phyloP scores from a whole-genome alignment of 306 rosid genomes.

The Gastrolobium villosum region DNA sequence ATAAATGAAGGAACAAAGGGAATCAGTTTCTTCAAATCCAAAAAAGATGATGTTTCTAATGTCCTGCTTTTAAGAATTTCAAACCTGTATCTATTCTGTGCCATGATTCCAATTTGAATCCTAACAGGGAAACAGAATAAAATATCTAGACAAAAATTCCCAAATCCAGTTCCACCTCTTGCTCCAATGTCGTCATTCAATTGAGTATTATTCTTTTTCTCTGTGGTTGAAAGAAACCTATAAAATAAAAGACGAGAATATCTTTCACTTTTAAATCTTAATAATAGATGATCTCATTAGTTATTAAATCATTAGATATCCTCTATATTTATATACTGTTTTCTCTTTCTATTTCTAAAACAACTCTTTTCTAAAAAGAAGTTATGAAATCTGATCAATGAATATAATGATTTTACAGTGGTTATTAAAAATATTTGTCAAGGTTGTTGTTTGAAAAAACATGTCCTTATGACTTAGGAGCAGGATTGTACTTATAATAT shows the following conservation, averaged over 20 bases:
- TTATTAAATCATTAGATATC: neutral
- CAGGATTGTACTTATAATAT: slow-evolving; percentile 28
- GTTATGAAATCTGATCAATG: slow-evolving; percentile 28
- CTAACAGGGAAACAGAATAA: neutral
- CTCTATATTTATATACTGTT: neutral
- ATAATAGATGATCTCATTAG: neutral
- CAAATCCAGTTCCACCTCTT: neutral
- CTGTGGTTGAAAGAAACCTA: neutral
- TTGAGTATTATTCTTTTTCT: neutral
- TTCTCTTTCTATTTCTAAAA: neutral
- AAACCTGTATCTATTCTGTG: neutral
- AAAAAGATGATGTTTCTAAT: neutral
- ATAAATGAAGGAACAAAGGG: neutral
- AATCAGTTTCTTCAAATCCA: neutral
- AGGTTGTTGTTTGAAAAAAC: slow-evolving; percentile 20
- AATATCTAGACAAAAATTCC: neutral
- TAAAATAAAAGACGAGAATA: neutral
- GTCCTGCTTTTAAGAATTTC: slow-evolving; percentile 10
- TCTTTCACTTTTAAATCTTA: slow-evolving; percentile 20
- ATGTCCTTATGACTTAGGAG: slow-evolving; percentile 17
- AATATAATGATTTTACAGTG: slow-evolving; percentile 4
- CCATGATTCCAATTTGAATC: slow-evolving; percentile 2
- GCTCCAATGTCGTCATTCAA: neutral
- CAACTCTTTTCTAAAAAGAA: neutral
- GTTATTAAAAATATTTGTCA: slow-evolving; percentile 28